phyloP scores from a whole-genome alignment of 129 eudicot species.

The Centaurea solstitialis region DNA sequence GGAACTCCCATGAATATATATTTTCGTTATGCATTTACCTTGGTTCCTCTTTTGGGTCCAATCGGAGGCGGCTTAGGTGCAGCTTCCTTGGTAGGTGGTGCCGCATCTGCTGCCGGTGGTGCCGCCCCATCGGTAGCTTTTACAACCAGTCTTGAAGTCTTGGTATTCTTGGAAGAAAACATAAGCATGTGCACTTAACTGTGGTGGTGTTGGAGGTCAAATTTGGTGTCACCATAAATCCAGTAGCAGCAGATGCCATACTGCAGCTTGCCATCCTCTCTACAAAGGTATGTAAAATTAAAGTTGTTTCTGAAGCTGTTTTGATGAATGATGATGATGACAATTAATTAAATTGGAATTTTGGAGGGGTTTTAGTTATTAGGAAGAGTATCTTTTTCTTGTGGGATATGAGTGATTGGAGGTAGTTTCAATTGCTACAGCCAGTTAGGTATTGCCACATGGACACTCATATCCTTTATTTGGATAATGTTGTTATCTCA shows the following conservation, averaged over 20 bases:
- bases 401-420: constrained; percentile 39
- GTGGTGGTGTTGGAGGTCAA: constrained; percentile 32
- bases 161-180: constrained; percentile 50
- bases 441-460: constrained; percentile 62
- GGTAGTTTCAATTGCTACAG: constrained; percentile 25
- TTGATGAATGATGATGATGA: constrained; percentile 1
- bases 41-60: constrained; percentile 93
- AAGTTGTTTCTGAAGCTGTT: not conserved
- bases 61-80: constrained; percentile 90
- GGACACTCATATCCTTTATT: constrained; percentile 53
- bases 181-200: constrained; percentile 34
- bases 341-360: constrained; percentile 5
- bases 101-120: constrained; percentile 28
- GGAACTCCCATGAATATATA: too few species aligned
- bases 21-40: constrained; percentile 42
- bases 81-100: constrained; percentile 32
- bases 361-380: constrained; percentile 39
- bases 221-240: constrained; percentile 60
- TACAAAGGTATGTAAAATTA: constrained; percentile 1
- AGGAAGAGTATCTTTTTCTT: constrained; percentile 47
- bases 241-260: constrained; percentile 79
- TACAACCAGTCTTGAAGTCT: constrained; percentile 58
- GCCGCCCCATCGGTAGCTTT: constrained; percentile 65
- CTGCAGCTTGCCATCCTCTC: constrained; percentile 74
- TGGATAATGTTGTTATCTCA: constrained; percentile 57